Evolutionary conservation across 192 early-diverging fungal genomes (phyloP).

Genomic region (Backusella liffmaniae): DNA sequence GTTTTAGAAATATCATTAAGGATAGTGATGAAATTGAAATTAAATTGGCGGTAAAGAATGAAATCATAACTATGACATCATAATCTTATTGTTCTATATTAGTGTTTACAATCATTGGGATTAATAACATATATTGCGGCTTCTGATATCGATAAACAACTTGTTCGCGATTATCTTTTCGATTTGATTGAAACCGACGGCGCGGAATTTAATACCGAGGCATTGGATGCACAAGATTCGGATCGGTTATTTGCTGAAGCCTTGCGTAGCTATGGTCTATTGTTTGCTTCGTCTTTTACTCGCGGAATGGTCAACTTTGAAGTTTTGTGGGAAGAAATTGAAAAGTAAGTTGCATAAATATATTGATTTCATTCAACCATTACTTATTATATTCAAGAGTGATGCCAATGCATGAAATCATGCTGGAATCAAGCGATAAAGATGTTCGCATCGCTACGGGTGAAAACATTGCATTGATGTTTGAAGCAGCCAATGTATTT

Average conservation of each 20-base stretch:
- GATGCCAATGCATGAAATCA: slow-evolving; percentile 48
- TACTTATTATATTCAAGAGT: slow-evolving; percentile 30
- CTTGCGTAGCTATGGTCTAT: slow-evolving; percentile 23
- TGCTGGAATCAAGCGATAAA: slow-evolving; percentile 55
- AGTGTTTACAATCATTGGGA: slow-evolving; percentile 31
- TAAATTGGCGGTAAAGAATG: slow-evolving; percentile 42
- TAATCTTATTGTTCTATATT: neutral
- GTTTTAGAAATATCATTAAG: slow-evolving; percentile 44
- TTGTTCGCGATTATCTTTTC: slow-evolving; percentile 27
- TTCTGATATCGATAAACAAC: slow-evolving; percentile 25
- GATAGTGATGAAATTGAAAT: slow-evolving; percentile 44
- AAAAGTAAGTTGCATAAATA: slow-evolving; percentile 24
- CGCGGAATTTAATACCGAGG: slow-evolving; percentile 22
- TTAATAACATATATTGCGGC: slow-evolving; percentile 31
- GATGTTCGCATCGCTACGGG: slow-evolving; percentile 67
- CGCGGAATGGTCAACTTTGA: slow-evolving; percentile 25
- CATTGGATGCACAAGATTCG: slow-evolving; percentile 14
- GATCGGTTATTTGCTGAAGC: slow-evolving; percentile 21
- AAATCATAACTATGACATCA: neutral
- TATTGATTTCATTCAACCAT: neutral
- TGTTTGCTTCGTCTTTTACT: slow-evolving; percentile 24
- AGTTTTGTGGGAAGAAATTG: slow-evolving; percentile 36
- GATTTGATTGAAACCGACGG: slow-evolving; percentile 34
- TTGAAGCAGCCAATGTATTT: slow-evolving; percentile 50
- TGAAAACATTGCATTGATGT: slow-evolving; percentile 73